phyloP scores from a whole-genome alignment of 441 rosid genomes.

The Erysimum cheiri region DNA sequence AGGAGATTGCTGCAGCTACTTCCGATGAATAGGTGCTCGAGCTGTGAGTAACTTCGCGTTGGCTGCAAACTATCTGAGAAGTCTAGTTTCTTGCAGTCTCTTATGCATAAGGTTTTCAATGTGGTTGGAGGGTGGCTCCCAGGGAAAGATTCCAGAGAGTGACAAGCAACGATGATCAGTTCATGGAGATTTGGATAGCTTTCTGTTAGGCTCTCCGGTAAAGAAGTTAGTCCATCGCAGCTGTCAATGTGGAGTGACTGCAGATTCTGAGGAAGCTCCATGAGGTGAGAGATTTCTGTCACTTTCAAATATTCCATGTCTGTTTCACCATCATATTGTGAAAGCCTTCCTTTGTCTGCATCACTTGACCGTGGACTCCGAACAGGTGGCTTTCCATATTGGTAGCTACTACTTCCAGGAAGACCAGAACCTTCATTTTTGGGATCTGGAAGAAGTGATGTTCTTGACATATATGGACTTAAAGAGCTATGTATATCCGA shows the following conservation, averaged over 20 bases:
- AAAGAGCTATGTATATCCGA: conserved; percentile 27
- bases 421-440: background rate
- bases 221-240: conserved; percentile 37
- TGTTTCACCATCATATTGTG: conserved; percentile 22
- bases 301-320: conserved; percentile 39
- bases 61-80: conserved; percentile 40
- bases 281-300: conserved; percentile 39
- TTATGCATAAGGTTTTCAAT: conserved; percentile 38
- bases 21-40: conserved; percentile 41
- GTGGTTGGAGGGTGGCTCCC: conserved; percentile 33
- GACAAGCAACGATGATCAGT: conserved; percentile 34
- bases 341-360: background rate
- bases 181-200: conserved; percentile 41
- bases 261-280: conserved; percentile 41
- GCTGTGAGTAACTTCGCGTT: conserved; percentile 38
- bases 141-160: conserved; percentile 36
- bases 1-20: conserved; percentile 43
- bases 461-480: conserved; percentile 20
- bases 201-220: conserved; percentile 35
- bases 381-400: background rate
- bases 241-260: conserved; percentile 41
- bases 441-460: conserved; percentile 13
- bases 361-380: conserved; percentile 32
- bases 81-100: conserved; percentile 43
- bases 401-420: conserved; percentile 25